Evolutionary conservation across 352 stramenopile species (phyloP).

Genomic region (Thalassiosira mediterranea): DNA sequence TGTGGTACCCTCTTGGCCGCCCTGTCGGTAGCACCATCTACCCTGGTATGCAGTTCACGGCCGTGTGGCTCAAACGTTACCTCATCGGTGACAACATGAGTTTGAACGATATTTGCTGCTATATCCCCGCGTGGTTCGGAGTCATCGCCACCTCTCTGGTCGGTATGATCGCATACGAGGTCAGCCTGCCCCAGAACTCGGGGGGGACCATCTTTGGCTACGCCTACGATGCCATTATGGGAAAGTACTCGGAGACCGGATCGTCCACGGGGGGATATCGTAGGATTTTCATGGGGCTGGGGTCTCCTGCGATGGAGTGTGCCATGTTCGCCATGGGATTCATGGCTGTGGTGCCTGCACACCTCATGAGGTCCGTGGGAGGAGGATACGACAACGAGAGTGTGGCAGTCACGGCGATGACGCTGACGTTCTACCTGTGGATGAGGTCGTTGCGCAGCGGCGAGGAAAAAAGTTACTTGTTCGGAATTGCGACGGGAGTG

Average conservation of each 20-base stretch:
- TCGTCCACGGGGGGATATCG: conserved; percentile 15
- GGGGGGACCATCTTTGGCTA: conserved; percentile 22
- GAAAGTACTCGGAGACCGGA: neutral
- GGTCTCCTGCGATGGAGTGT: conserved; percentile 86
- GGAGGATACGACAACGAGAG: conserved; percentile 98
- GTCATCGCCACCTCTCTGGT: conserved; percentile 65
- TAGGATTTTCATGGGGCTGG: conserved; percentile 17
- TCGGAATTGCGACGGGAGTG: conserved; percentile 78
- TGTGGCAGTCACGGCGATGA: conserved; percentile 97
- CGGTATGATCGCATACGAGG: conserved; percentile 75
- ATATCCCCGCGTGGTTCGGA: conserved; percentile 84
- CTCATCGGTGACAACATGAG: conserved; percentile 64
- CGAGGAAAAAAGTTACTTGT: conserved; percentile 16
- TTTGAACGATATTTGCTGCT: conserved; percentile 86
- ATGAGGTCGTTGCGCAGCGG: conserved; percentile 56
- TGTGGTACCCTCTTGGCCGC: conserved; percentile 83
- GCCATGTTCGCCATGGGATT: conserved; percentile 91
- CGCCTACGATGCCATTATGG: conserved; percentile 26
- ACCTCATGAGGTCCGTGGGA: conserved; percentile 95
- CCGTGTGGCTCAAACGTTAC: conserved; percentile 75
- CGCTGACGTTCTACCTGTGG: conserved; percentile 98
- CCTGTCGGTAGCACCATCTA: conserved; percentile 87
- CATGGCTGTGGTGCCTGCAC: conserved; percentile 95
- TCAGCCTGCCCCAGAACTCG: conserved; percentile 64
- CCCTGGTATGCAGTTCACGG: conserved; percentile 86